A percentile compares a stretch with the other conserved stretches of the same genome.
These are phyloP conservation scores for Chalara sp. DNA, from an alignment of 2,329 filamentous ascomycete genomes.

Conservation along the genomic window DNA sequence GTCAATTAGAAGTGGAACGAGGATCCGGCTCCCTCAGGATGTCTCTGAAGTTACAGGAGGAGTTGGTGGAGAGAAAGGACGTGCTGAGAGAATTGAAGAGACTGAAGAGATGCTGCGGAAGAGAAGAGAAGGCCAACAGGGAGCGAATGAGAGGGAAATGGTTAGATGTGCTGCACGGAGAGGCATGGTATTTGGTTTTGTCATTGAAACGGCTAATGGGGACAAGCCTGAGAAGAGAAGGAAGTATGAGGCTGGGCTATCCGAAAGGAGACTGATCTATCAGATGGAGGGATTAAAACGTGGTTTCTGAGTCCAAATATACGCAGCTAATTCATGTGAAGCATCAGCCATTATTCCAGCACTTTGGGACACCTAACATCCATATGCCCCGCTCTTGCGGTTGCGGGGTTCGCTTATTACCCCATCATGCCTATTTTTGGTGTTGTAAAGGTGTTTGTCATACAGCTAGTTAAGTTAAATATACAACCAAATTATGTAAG, in stretches of 20 bases:
- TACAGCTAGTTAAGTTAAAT: too few relatives aligned
- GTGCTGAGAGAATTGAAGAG: conserved; percentile 44
- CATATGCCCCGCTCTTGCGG: too few relatives aligned
- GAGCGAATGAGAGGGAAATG: conserved; percentile 13
- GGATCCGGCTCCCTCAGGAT: conserved; percentile 7
- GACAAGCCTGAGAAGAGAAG: neutral
- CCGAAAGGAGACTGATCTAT: too few relatives aligned
- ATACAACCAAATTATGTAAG: too few relatives aligned
- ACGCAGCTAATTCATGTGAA: too few relatives aligned
- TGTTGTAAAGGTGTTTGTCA: too few relatives aligned
- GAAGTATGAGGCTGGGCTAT: neutral
- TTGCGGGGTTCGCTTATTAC: too few relatives aligned
- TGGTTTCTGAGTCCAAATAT: too few relatives aligned
- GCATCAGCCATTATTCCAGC: too few relatives aligned
- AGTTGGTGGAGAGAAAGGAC: conserved; percentile 47
- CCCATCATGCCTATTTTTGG: too few relatives aligned
- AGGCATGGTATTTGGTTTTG: conserved; percentile 15
- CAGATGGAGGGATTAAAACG: too few relatives aligned
- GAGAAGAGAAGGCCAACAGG: conserved; percentile 25
- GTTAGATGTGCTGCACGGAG: conserved; percentile 12
- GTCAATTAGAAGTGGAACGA: neutral
- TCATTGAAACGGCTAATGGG: neutral
- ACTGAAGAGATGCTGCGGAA: conserved; percentile 43
- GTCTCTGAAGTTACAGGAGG: conserved; percentile 41
- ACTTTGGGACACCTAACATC: too few relatives aligned